These are phyloP conservation scores for Rhododendron mucronatum DNA, from an alignment of 148 eudicot genomes.

Conservation along the genomic window DNA sequence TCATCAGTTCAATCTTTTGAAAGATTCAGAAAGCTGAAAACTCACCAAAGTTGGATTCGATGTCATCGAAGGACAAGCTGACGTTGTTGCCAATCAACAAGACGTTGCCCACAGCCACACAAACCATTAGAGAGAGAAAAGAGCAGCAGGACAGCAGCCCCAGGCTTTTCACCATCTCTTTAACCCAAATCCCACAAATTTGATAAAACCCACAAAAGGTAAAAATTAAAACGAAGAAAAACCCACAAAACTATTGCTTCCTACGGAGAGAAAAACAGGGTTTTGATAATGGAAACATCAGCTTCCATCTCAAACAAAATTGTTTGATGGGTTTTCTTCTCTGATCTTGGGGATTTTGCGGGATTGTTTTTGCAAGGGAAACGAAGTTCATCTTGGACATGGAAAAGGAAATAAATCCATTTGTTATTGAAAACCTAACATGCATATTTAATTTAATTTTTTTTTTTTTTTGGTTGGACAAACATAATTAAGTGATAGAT, in stretches of 20 bases:
- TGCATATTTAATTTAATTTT: not conserved
- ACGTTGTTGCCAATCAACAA: slow-evolving; percentile 49
- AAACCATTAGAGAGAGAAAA: slow-evolving; percentile 29
- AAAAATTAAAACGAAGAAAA: not conserved
- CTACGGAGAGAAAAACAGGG: not conserved
- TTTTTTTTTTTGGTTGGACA: not conserved
- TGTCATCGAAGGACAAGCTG: slow-evolving; percentile 54
- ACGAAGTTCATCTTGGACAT: not conserved
- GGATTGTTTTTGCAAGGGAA: not conserved
- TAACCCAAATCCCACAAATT: not conserved
- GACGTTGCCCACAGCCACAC: slow-evolving; percentile 39
- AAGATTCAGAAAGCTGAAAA: slow-evolving; percentile 4
- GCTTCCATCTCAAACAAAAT: not conserved
- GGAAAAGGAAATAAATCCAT: not conserved
- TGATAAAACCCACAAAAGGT: not conserved
- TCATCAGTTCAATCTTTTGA: not conserved
- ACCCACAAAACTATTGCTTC: not conserved
- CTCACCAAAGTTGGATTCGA: slow-evolving; percentile 88
- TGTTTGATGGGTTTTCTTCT: not conserved
- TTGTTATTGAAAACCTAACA: not conserved
- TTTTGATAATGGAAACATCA: not conserved
- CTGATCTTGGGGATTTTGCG: not conserved
- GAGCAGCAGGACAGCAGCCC: slow-evolving; percentile 17
- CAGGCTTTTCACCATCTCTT: slow-evolving; percentile 16
- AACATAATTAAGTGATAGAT: not conserved